Base-by-base conservation (phyloP, 257 asterid genomes). In the Vinca minor region DNA sequence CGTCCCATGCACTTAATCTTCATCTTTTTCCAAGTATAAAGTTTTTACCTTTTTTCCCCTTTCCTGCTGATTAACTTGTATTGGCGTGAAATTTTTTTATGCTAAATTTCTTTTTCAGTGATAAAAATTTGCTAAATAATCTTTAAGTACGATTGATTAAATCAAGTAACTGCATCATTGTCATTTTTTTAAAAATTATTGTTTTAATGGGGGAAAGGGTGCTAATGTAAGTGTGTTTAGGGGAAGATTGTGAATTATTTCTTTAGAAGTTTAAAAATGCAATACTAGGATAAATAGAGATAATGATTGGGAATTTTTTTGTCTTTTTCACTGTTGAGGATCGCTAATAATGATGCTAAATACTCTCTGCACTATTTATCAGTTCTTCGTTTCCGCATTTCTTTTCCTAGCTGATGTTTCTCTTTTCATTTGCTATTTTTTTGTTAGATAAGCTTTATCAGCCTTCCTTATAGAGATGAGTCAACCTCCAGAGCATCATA, bases 391-490 rank as follows among this genome's bases (percentile, higher is more conserved):
- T 54, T 20, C 28, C 11, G 21, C 1, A 14, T 54, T 13, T 3
- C 13, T 55, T 13, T 55, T 55, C 59, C 36, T 53, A 3, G 15
- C 59, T 53, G 59, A 53, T 5, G 7, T 52, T 53, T 5, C 41
- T 26, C 5, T 31, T 15, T 59, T 25, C 21, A 3, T 42, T 62
- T 42, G n/a, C 1, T 34, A n/a, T 39, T 38, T 62, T 42, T 62
- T 13, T 54, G 53, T 23, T 15, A 39, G 50, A 23, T 18, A 38
- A 26, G 65, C 15, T 61, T 4, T 31, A n/a, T 1, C 17, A 36
- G 34, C 35, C 47, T 18, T 31, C 15, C 17, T 20, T 1, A 64
- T 12, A n/a, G n/a, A 36, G 64, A 54, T 55, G 64, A 66, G 63
- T 57, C 71, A 41, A 7, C 13, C 8, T 8, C 15, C 64, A 14